phyloP scores from a whole-genome alignment of 2,329 filamentous ascomycete genomes.

The Ophiostoma ulmi region DNA sequence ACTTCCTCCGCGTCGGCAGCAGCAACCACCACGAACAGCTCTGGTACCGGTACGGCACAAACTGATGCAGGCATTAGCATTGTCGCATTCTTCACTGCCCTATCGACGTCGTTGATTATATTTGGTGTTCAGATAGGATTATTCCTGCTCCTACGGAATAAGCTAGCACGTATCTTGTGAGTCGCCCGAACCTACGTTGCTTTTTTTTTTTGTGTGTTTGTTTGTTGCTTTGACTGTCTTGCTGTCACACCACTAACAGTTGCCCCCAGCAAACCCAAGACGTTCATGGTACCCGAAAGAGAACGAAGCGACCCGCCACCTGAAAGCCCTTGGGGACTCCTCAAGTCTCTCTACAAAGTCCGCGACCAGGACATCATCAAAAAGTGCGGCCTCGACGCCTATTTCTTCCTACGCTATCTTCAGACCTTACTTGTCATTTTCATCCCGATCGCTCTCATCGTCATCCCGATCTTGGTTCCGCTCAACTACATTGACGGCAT shows the following conservation, averaged over 20 bases:
- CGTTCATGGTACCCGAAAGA: slow-evolving; percentile 78
- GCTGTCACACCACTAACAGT: slow-evolving; percentile 21
- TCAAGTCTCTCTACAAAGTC: slow-evolving; percentile 60
- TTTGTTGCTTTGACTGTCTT: no score
- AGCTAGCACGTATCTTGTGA: slow-evolving; percentile 77
- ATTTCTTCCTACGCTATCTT: slow-evolving; percentile 90
- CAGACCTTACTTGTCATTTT: slow-evolving; percentile 81
- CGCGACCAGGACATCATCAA: slow-evolving; percentile 79
- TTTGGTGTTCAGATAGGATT: slow-evolving; percentile 60
- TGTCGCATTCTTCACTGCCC: slow-evolving; percentile 58
- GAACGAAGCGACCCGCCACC: slow-evolving; percentile 76
- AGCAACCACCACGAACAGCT: slow-evolving; percentile 4
- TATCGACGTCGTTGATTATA: slow-evolving; percentile 57
- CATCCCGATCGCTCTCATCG: slow-evolving; percentile 68
- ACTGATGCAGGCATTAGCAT: slow-evolving; percentile 42
- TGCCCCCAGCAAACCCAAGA: slow-evolving; percentile 64
- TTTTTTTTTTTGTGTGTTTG: no score
- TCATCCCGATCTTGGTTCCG: slow-evolving; percentile 80
- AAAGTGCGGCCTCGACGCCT: slow-evolving; percentile 92
- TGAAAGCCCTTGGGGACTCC: slow-evolving; percentile 46
- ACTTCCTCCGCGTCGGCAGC: slow-evolving; percentile 21
- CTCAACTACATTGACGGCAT: slow-evolving; percentile 72
- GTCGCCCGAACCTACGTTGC: slow-evolving; percentile 31
- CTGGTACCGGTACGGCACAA: slow-evolving; percentile 29
- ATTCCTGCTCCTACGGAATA: slow-evolving; percentile 74